Base-by-base conservation (phyloP, 257 asterid species). In the Petunia axillaris region DNA sequence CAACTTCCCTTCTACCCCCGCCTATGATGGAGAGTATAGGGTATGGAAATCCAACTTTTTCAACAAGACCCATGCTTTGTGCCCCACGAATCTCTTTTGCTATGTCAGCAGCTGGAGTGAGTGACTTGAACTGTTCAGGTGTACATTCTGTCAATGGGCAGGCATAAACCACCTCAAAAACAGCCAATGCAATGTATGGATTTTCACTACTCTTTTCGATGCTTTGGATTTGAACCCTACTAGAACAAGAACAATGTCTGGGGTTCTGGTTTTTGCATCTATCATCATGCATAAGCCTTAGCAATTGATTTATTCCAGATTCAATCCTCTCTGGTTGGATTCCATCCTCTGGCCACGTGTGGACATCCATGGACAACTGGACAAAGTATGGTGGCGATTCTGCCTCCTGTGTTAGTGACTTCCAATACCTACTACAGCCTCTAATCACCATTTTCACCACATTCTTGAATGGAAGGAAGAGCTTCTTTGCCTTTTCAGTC, bases 361-460 rank as follows among this genome's bases (percentile, higher is more conserved):
- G 89, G 75, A 94, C 99, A 82, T 91, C 97, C 91, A 96, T 87
- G 62, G 99, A 96, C 89, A 96, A 84, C 81, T 96, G 99, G 75
- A 96, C 94, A 86, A 96, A 94, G 89, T 96, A 92, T 8, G 99
- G 99, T 78, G 99, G 99, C 64, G 98, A 91, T 86, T 96, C 99
- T 44, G 98, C 99, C 89, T 92, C 99, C 87, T 91, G 99, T 7
- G 98, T 96, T 84, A 96, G 87, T 62, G 98, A 94, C 87, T 96
- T 96, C 99, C 99, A 96, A 85, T 96, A 96, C 84, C 96, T 90
- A 79, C 84, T 83, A 82, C 92, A 90, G 87, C 93, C 87, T 82
- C 78, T 85, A 79, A 82, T 81, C 76, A 87, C 94, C 75, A 88
- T 84, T 83, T 81, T 54, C 64, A 84, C 82, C 77, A 86, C 80